Evolutionary conservation across 1,284 basidiomycete genomes (phyloP).

Genomic region (Naganishia sp.): DNA sequence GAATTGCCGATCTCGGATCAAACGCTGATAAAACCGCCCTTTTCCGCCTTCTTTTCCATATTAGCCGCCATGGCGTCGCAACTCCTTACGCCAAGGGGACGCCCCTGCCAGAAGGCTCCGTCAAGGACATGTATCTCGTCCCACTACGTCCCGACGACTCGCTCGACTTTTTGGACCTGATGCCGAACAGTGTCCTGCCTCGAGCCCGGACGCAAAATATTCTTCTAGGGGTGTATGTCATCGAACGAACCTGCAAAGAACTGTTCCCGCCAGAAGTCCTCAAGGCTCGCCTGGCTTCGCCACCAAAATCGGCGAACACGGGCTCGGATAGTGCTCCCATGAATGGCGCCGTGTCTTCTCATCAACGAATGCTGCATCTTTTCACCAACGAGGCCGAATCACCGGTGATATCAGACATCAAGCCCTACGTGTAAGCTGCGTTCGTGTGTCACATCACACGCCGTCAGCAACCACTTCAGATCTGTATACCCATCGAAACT

Average conservation of each 20-base stretch:
- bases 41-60: constrained; percentile 31
- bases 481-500: too few species aligned
- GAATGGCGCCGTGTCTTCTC: background rate
- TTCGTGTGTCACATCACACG: background rate
- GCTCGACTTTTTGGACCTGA: constrained; percentile 80
- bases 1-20: constrained; percentile 4
- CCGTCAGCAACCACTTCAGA: background rate
- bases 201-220: constrained; percentile 64
- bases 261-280: constrained; percentile 12
- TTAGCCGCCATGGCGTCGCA: constrained; percentile 78
- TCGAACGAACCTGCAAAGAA: background rate
- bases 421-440: background rate
- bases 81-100: constrained; percentile 72
- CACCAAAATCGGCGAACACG: background rate
- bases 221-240: constrained; percentile 72
- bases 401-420: constrained; percentile 7
- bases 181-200: constrained; percentile 76
- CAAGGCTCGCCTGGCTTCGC: background rate
- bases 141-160: constrained; percentile 70
- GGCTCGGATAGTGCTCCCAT: background rate
- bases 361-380: background rate
- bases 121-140: constrained; percentile 84
- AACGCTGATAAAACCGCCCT: constrained; percentile 16
- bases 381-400: background rate
- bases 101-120: constrained; percentile 71